Base-by-base conservation (phyloP, 805 yeast species). In the Pichia rugopelliculosa region DNA sequence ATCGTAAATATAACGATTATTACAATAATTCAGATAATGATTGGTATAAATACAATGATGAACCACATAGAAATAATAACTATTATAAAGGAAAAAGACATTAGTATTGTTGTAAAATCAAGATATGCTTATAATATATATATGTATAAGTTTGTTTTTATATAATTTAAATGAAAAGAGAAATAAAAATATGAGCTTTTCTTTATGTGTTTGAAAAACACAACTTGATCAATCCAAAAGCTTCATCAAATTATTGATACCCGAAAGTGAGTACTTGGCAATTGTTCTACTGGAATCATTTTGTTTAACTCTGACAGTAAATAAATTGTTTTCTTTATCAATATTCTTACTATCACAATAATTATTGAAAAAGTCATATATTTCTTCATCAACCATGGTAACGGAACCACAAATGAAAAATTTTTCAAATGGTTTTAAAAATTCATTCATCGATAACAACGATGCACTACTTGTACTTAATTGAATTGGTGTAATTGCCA, bases 321-420 rank as follows among this genome's bases (percentile, higher is more conserved):
- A 71, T 2, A 76, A 77, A 44, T 73, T 62, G 2, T 9, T 4
- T 22, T 67, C 66, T 4, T 66, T 65, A n/a, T 80, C 57, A 8
- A 59, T 60, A 1, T 30, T 15, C 7, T 38, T 20, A n/a, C 4
- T 43, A 15, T 65, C 62, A 4, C 62, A 63, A 40, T 77, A 60
- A 4, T 65, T 69, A 49, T 77, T 75, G 23, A 77, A 75, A 52
- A 71, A 74, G 45, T 76, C 79, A 65, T 76, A 82, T 22, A 79
- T 63, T 17, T 84, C 80, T 55, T 86, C 93, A 58, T 83, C 84
- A n/a, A 80, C 70, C 0, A 84, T 79, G 9, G 83, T 75, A 3
- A 79, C 71, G 2, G 86, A 82, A 26, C 91, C 91, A 42, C 82
- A 77, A 39, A 78, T 69, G 52, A 82, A 72, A 15, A 80, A 59